phyloP scores from a whole-genome alignment of 768 basidiomycete genomes.

The Lentinula lateritia region DNA sequence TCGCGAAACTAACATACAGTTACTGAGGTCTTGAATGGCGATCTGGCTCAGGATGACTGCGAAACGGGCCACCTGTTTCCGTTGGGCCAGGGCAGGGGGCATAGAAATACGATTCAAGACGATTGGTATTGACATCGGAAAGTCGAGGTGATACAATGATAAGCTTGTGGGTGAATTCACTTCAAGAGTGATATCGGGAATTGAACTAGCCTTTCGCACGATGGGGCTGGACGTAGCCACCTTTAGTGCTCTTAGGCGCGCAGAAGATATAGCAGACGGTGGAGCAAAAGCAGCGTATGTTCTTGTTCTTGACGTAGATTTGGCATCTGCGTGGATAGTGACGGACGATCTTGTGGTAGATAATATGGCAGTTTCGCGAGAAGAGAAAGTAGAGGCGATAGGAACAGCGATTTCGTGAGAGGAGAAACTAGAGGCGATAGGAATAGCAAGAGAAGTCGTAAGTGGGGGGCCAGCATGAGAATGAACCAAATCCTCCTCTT shows the following conservation, averaged over 20 bases:
- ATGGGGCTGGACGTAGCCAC: slow-evolving; percentile 12
- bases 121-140: slow-evolving; percentile 17
- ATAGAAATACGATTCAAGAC: slow-evolving; percentile 37
- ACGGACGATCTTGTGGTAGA: not conserved
- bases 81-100: slow-evolving; percentile 54
- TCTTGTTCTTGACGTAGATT: not conserved
- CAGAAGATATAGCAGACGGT: not conserved
- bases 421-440: not conserved
- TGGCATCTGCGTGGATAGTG: not conserved
- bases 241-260: not conserved
- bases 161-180: slow-evolving; percentile 3
- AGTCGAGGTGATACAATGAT: slow-evolving; percentile 26
- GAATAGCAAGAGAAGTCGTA: not conserved
- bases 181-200: slow-evolving; percentile 3
- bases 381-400: not conserved
- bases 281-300: not conserved
- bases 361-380: too few relatives aligned
- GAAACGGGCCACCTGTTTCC: slow-evolving; percentile 48
- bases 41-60: slow-evolving; percentile 51
- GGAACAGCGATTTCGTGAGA: not conserved
- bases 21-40: slow-evolving; percentile 33
- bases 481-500: not conserved
- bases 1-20: slow-evolving; percentile 50
- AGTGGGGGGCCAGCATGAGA: slow-evolving; percentile 9
- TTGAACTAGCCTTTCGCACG: not conserved